Evolutionary conservation across 192 early-diverging fungal genomes (phyloP).

Genomic region (Entophlyctis luteolus): DNA sequence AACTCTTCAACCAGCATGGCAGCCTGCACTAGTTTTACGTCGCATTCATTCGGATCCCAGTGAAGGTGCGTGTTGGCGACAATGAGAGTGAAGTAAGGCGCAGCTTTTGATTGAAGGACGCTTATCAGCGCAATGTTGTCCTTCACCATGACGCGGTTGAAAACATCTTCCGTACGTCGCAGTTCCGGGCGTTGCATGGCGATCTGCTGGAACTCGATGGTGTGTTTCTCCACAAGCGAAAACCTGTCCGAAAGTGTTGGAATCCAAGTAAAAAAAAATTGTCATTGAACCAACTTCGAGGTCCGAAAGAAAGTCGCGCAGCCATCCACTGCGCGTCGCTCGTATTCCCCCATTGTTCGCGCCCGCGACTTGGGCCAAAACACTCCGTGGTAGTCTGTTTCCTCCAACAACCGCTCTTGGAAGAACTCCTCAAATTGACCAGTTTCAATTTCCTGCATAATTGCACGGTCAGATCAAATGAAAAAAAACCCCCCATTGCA

Average conservation of each 20-base stretch:
- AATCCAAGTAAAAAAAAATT: slow-evolving; percentile 15
- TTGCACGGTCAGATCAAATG: neutral
- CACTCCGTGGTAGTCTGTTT: slow-evolving; percentile 80
- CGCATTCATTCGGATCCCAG: slow-evolving; percentile 87
- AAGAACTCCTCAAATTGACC: slow-evolving; percentile 87
- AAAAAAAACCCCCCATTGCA: neutral
- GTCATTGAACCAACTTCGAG: slow-evolving; percentile 58
- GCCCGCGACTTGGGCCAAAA: slow-evolving; percentile 94
- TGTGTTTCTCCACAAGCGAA: slow-evolving; percentile 72
- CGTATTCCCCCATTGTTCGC: slow-evolving; percentile 88
- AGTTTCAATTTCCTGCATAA: slow-evolving; percentile 77
- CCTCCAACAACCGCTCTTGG: slow-evolving; percentile 61
- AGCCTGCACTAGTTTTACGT: slow-evolving; percentile 95
- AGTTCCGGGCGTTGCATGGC: slow-evolving; percentile 84
- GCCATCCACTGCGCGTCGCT: slow-evolving; percentile 83
- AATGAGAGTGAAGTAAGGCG: slow-evolving; percentile 53
- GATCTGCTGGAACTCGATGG: slow-evolving; percentile 92
- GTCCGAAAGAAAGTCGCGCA: slow-evolving; percentile 92
- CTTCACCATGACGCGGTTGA: slow-evolving; percentile 95
- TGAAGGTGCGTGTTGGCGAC: slow-evolving; percentile 89
- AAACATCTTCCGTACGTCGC: slow-evolving; percentile 86
- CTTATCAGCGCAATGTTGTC: slow-evolving; percentile 88
- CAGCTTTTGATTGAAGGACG: slow-evolving; percentile 79
- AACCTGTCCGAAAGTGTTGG: slow-evolving; percentile 55
- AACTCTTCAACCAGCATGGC: slow-evolving; percentile 91